Evolutionary conservation across 2,329 filamentous ascomycete genomes (phyloP), one percentile per base, ranked within the genome.

Genomic region (Colletotrichum lupini): DNA sequence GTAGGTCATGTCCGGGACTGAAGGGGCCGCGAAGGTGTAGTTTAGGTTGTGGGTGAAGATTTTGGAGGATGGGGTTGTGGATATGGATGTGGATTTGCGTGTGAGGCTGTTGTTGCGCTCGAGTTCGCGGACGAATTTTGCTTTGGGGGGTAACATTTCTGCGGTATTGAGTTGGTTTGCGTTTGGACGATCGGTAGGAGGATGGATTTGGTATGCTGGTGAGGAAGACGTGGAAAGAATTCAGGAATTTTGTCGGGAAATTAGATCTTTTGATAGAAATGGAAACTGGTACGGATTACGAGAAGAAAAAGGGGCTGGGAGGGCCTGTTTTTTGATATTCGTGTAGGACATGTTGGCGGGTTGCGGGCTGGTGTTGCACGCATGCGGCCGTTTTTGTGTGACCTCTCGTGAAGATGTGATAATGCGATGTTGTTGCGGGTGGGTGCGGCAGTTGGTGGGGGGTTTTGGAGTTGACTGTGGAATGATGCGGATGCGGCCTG

Each of bases 71-170:
- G 42, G 8, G 19, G 42, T 49, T 11, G 52, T 56, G 8, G 30
- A 63, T 32, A 16, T 12, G 2, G 46, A 30, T 52, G n/a, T n/a
- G 30, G 5, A 8, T 14, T 14, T 28, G 56, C 26, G 56, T 4
- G 16, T 26, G 7, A 2, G 19, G 4, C 19, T 24, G 30, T 9
- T 22, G 42, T 3, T 14, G 30, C 70, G 66, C 55, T 73, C 70
- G 26, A 73, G 12, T 12, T 73, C 70, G 30, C 46, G 58, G 32
- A 73, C 59, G 55, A 69, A 73, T 19, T 69, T 46, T 1, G 59
- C 7, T 35, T 73, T 73, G 26, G 70, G 70, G 8, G 70, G 70
- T 0, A 73, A 14, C 70, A 73, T 73, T 24, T 28, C 19, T 22
- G 12, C 9, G 22, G 6, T 26, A 26, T 26, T 26, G 26, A 26